phyloP scores from a whole-genome alignment of 2,329 filamentous ascomycete species.

The Colletotrichum sp. region DNA sequence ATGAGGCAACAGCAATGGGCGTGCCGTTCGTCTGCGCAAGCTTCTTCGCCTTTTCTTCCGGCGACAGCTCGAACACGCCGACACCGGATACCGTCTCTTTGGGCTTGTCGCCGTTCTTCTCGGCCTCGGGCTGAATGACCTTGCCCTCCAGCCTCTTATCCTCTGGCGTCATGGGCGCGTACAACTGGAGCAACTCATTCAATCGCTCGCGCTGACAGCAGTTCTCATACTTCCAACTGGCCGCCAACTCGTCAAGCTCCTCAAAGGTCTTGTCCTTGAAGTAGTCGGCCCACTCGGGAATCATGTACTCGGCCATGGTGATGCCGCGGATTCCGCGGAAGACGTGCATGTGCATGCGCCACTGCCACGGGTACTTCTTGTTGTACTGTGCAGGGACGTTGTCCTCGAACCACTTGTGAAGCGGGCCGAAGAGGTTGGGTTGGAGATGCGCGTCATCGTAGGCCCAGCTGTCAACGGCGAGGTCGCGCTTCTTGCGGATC shows the following conservation, averaged over 20 bases:
- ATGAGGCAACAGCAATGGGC: background rate
- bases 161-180: slow-evolving; percentile 27
- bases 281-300: slow-evolving; percentile 50
- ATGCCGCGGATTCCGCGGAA: slow-evolving; percentile 27
- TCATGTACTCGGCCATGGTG: slow-evolving; percentile 45
- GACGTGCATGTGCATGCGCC: slow-evolving; percentile 29
- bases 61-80: slow-evolving; percentile 33
- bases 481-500: slow-evolving; percentile 55
- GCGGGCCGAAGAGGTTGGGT: slow-evolving; percentile 23
- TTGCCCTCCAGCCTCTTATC: slow-evolving; percentile 30
- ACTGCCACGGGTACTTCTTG: slow-evolving; percentile 28
- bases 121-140: slow-evolving; percentile 26
- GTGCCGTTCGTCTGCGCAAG: background rate
- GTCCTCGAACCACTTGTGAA: slow-evolving; percentile 28
- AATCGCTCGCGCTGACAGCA: slow-evolving; percentile 53
- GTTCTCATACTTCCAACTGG: slow-evolving; percentile 56
- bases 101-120: background rate
- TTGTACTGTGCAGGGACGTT: slow-evolving; percentile 24
- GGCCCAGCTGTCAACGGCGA: slow-evolving; percentile 61
- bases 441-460: slow-evolving; percentile 38
- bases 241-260: slow-evolving; percentile 49
- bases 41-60: slow-evolving; percentile 27
- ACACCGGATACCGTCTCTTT: slow-evolving; percentile 29
- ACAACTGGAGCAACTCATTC: slow-evolving; percentile 37
- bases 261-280: slow-evolving; percentile 46